Evolutionary conservation across 2,329 filamentous ascomycete genomes (phyloP).

Genomic region (Fusarium mundagurra): DNA sequence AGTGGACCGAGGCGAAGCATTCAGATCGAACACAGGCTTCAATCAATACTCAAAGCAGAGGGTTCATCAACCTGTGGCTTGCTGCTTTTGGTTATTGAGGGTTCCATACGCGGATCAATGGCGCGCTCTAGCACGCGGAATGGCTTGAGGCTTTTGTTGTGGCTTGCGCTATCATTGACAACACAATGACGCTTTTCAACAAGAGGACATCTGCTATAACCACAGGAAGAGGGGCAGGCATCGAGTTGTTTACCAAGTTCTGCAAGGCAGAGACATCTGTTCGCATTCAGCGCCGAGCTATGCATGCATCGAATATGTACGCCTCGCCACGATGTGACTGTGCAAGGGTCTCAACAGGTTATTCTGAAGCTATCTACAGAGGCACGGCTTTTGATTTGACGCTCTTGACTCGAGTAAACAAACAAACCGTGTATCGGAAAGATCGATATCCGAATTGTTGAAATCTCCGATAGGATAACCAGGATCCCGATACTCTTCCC

Average conservation of each 20-base stretch:
- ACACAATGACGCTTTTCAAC: constrained; percentile 10
- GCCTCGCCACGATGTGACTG: constrained; percentile 24
- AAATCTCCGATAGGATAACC: constrained; percentile 38
- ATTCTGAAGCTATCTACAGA: constrained; percentile 2
- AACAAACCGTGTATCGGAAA: constrained; percentile 33
- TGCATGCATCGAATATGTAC: constrained; percentile 28
- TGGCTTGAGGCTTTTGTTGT: constrained; percentile 12
- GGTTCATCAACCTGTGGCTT: constrained; percentile 1
- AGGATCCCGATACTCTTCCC: constrained; percentile 1
- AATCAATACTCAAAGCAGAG: not conserved
- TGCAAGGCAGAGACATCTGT: constrained; percentile 21
- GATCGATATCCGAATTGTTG: constrained; percentile 30
- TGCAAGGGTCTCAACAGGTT: constrained; percentile 27
- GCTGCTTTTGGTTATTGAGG: constrained; percentile 19
- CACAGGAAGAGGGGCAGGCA: not conserved
- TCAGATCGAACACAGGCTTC: not conserved
- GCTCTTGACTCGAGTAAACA: constrained; percentile 16
- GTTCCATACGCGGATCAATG: constrained; percentile 4
- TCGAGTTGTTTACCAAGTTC: constrained; percentile 8
- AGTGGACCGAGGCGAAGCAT: constrained; percentile 8
- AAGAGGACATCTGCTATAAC: not conserved
- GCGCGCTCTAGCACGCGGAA: constrained; percentile 33
- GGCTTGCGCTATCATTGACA: constrained; percentile 23
- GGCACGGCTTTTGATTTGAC: constrained; percentile 15
- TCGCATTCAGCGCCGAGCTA: not conserved